Evolutionary conservation across 2,329 filamentous ascomycete genomes (phyloP), one percentile per base, ranked within the genome.

Genomic region (Colletotrichum caudatum): DNA sequence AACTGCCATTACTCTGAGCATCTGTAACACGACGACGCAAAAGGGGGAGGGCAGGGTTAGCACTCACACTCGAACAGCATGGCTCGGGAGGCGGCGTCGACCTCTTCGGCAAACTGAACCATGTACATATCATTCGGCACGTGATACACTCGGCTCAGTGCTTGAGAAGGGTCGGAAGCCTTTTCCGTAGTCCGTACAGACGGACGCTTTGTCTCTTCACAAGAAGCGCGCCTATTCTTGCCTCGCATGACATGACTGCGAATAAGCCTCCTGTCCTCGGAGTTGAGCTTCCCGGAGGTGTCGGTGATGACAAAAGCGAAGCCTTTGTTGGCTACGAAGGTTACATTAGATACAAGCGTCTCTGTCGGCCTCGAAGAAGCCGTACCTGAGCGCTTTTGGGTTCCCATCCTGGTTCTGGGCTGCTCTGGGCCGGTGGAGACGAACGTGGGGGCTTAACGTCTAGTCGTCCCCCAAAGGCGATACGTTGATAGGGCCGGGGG

Each of bases 291-390:
- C 0, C 77, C 78, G 5, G 66, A 65, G 0, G 73, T 51, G 16
- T 74, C 78, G 14, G 75, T 74, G 11, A 73, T 68, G n/a, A 80
- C 74, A 33, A 80, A 80, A 48, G 76, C 75, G n/a, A 80, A 79
- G 2, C 66, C 67, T 9, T 75, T 77, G 53, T 48, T 64, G 4
- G n/a, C 65, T 71, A 33, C 9, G 20, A 54, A 4, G 16, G 33
- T 2, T 23, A 12, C 0, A 41, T 71, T 60, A 71, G 59, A 53
- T 14, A n/a, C 16, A 8, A 33, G n/a, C 14, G 11, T 5, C 9
- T 37, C 23, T 11, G 3, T 8, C 0, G 33, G 5, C 20, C 18
- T 39, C 0, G 7, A 39, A 18, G 46, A 33, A 57, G 12, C 9
- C 69, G n/a, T 69, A 71, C 69, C 39, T n/a, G 50, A 20, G 4